A percentile compares a stretch with the other conserved stretches of the same genome.
Evolutionary conservation across 1,284 basidiomycete species (phyloP).

Genomic region (Sanghuangporus sanghuang): DNA sequence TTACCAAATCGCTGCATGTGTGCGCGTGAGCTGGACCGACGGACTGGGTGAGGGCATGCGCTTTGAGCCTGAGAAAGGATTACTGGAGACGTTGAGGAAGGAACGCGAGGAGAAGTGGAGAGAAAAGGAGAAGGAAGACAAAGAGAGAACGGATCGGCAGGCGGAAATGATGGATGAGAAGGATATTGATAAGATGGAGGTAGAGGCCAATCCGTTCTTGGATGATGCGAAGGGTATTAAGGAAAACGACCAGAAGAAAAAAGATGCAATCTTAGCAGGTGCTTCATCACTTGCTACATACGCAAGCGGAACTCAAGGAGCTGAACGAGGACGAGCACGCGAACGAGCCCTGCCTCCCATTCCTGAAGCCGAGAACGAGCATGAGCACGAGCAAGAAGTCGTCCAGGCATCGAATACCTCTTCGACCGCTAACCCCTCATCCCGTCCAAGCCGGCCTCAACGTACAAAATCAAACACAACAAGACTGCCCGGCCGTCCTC

Average conservation of each 20-base stretch:
- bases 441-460: background rate
- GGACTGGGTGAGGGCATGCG: background rate
- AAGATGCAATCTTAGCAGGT: background rate
- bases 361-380: background rate
- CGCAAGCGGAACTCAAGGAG: no score
- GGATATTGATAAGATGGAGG: background rate
- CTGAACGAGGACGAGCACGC: background rate
- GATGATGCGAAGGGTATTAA: background rate
- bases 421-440: background rate
- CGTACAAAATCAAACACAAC: background rate
- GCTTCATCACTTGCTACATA: no score
- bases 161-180: background rate
- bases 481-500: background rate
- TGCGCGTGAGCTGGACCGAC: background rate
- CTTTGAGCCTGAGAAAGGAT: background rate
- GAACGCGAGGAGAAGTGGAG: background rate
- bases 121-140: background rate
- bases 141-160: background rate
- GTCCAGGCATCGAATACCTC: no score
- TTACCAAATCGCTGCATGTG: background rate
- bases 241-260: background rate
- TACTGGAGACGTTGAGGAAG: background rate
- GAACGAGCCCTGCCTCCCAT: background rate
- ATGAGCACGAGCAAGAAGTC: no score
- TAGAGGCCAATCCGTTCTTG: background rate